A percentile compares a stretch with the other conserved stretches of the same genome.
These are phyloP conservation scores for Scheffersomyces coipomensis DNA, from an alignment of 805 yeast genomes.

Conservation along the genomic window DNA sequence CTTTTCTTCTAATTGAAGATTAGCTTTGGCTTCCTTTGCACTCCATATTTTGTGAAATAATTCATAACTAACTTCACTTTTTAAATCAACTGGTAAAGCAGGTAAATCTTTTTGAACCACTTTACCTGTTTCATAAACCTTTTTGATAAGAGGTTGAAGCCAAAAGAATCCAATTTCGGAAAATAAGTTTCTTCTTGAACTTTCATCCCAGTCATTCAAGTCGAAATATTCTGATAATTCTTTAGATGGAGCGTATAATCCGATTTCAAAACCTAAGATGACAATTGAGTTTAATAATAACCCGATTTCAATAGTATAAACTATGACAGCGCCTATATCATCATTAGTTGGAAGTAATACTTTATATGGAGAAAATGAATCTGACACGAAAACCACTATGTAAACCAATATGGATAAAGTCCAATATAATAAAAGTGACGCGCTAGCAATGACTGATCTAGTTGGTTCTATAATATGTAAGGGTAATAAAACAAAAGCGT, in stretches of 20 bases:
- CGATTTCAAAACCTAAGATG: slow-evolving; percentile 15
- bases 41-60: slow-evolving; percentile 23
- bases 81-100: slow-evolving; percentile 21
- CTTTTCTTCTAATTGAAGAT: slow-evolving; percentile 4
- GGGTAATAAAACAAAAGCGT: slow-evolving; percentile 30
- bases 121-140: slow-evolving; percentile 20
- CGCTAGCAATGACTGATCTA: slow-evolving; percentile 34
- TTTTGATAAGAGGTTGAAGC: slow-evolving; percentile 23
- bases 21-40: slow-evolving; percentile 11
- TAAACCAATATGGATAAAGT: slow-evolving; percentile 4
- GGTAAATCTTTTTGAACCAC: slow-evolving; percentile 61
- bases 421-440: slow-evolving; percentile 44
- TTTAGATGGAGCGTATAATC: slow-evolving; percentile 14
- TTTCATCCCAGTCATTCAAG: slow-evolving; percentile 22
- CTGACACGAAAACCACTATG: slow-evolving; percentile 17
- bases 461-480: slow-evolving; percentile 45
- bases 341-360: slow-evolving; percentile 9
- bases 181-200: slow-evolving; percentile 19
- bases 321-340: slow-evolving; percentile 1
- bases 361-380: slow-evolving; percentile 16
- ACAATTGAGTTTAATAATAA: slow-evolving; percentile 13
- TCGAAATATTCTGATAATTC: slow-evolving; percentile 12
- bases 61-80: slow-evolving; percentile 14
- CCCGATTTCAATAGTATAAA: slow-evolving; percentile 11
- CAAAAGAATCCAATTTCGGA: slow-evolving; percentile 22